phyloP scores from a whole-genome alignment of 768 basidiomycete species.

The Boletus bicolor region DNA sequence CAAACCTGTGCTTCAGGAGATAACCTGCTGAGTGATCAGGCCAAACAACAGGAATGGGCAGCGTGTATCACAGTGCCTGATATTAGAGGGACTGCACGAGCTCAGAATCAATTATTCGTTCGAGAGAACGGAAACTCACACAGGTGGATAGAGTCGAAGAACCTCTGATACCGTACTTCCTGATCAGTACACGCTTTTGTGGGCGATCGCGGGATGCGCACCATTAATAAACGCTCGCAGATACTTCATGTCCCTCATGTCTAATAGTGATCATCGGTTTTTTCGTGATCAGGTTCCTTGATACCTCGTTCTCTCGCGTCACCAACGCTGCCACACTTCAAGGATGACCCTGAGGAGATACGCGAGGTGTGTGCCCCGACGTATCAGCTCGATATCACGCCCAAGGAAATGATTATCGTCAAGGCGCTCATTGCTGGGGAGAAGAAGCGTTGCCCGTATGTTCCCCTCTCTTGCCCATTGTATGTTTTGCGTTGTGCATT shows the following conservation, averaged over 20 bases:
- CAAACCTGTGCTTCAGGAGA: slow-evolving; percentile 14
- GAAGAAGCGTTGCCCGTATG: too few species aligned
- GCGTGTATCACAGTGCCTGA: slow-evolving; percentile 13
- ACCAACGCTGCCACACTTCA: too few species aligned
- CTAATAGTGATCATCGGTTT: slow-evolving; percentile 8
- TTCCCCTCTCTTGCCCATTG: too few species aligned
- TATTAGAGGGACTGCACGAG: slow-evolving; percentile 18
- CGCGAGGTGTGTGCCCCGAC: too few species aligned
- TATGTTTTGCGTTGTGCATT: too few species aligned
- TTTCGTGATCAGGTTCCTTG: too few species aligned
- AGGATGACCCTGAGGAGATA: too few species aligned
- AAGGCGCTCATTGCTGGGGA: too few species aligned
- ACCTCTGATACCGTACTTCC: slow-evolving; percentile 20
- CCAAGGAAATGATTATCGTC: too few species aligned
- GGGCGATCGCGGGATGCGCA: slow-evolving; percentile 19
- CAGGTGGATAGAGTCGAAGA: slow-evolving; percentile 31
- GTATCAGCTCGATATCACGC: too few species aligned
- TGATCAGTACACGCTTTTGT: background rate
- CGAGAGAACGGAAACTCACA: slow-evolving; percentile 14
- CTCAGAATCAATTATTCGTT: background rate
- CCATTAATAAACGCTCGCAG: slow-evolving; percentile 65
- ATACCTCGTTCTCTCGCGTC: too few species aligned
- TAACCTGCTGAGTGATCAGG: slow-evolving; percentile 14
- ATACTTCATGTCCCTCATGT: slow-evolving; percentile 61
- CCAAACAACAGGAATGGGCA: too few species aligned